phyloP scores from a whole-genome alignment of 768 basidiomycete genomes.

The Wakefieldia striispora region DNA sequence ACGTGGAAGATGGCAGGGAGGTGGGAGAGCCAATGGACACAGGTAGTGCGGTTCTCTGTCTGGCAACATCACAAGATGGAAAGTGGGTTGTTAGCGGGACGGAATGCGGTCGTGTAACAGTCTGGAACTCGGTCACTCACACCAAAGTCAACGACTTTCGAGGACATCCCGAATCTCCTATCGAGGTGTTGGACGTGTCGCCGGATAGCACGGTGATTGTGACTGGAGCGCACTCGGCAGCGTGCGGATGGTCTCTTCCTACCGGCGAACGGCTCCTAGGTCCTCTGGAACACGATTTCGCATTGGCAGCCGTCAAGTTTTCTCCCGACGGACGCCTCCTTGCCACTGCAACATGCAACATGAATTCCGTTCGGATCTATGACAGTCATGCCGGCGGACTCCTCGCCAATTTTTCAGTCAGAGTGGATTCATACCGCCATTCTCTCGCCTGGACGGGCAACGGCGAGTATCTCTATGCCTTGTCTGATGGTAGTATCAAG shows the following conservation, averaged over 20 bases:
- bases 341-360: constrained; percentile 5
- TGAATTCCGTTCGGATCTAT: constrained; percentile 1
- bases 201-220: not conserved
- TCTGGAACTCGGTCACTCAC: not conserved
- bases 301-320: constrained; percentile 10
- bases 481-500: not conserved
- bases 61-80: not conserved
- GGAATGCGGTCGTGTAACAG: not conserved
- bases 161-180: not conserved
- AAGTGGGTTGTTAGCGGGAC: not conserved
- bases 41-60: not conserved
- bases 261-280: not conserved
- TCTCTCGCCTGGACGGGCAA: constrained; percentile 6
- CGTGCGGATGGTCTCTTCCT: not conserved
- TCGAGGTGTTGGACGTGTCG: not conserved
- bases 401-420: not conserved
- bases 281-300: not conserved
- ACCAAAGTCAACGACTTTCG: not conserved
- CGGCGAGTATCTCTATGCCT: constrained; percentile 3
- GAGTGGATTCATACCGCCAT: not conserved
- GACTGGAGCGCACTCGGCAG: not conserved
- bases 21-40: not conserved
- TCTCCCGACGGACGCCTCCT: constrained; percentile 5
- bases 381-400: not conserved
- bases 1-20: constrained; percentile 5